phyloP scores from a whole-genome alignment of 768 basidiomycete genomes.

The Amanita thiersii region DNA sequence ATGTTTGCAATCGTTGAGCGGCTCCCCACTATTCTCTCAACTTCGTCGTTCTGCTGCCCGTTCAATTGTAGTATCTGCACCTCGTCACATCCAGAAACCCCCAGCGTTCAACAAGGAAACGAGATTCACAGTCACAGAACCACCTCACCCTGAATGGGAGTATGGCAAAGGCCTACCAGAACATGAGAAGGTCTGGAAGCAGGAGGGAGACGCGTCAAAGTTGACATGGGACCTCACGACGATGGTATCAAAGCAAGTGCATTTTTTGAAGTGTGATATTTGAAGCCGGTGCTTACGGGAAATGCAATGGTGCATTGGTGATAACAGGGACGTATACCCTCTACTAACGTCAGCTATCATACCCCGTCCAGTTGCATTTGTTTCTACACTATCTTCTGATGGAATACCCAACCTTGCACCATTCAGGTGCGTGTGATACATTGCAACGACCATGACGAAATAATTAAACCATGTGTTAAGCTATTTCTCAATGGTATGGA shows the following conservation, averaged over 20 bases:
- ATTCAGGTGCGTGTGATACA: conserved; percentile 40
- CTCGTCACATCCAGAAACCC: conserved; percentile 6
- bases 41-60: too few species aligned
- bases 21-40: too few species aligned
- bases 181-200: conserved; percentile 17
- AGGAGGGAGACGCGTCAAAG: conserved; percentile 25
- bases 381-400: conserved; percentile 46
- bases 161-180: conserved; percentile 28
- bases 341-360: conserved; percentile 50
- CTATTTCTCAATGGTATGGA: conserved; percentile 57
- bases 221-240: conserved; percentile 33
- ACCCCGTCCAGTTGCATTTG: conserved; percentile 63
- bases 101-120: conserved; percentile 17
- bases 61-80: too few species aligned
- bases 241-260: conserved; percentile 20
- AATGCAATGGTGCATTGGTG: too few species aligned
- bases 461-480: conserved; percentile 18
- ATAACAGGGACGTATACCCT: conserved; percentile 32
- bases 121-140: conserved; percentile 24
- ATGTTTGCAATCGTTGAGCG: too few species aligned
- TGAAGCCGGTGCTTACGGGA: too few species aligned
- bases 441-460: neutral
- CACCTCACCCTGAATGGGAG: conserved; percentile 35
- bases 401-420: conserved; percentile 56
- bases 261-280: neutral